Evolutionary conservation across 2,329 filamentous ascomycete genomes (phyloP), one percentile per base, ranked within the genome.

Genomic region (Zalaria obscura): DNA sequence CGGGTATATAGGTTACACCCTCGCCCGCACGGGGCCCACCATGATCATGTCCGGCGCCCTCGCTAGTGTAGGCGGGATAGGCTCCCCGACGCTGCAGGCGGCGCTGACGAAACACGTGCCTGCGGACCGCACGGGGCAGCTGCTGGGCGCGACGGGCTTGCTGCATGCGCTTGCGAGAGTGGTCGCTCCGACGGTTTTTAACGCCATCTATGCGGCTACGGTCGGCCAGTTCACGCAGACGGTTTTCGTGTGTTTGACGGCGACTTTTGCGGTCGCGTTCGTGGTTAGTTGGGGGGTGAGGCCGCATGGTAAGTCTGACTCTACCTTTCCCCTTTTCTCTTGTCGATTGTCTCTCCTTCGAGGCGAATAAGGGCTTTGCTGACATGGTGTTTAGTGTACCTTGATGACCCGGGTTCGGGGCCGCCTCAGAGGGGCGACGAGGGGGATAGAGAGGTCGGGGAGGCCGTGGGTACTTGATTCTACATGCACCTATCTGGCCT

Each of bases 61-160:
- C 11, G 80, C 85, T 1, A 73, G 85, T 0, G 64, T 93, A 33
- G 89, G 89, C 25, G 88, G 88, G 1, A 78, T 96, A 36, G 88
- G 82, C 0, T 81, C 80, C 31, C 88, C 91, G 1, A 91, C 84
- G 0, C 69, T 93, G 39, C 86, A 93, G 55, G 80, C 83, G 1
- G 75, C 82, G 1, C 66, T 95, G 39, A 95, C 87, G 18, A 96
- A 95, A 57, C 91, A 96, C 58, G 80, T 96, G 0, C 85, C 88
- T 0, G 70, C 78, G 0, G 83, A 91, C 48, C 75, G 75, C 37
- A 80, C 91, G 0, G 91, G 91, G 0, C 79, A 91, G 57, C 67
- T 96, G n/a, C 72, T 98, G 0, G 91, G 91, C 25, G 88, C 87
- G 1, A 81, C 80, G 10, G 91, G 89, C 0, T 67, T 96, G 46